phyloP scores from a whole-genome alignment of 495 filamentous ascomycete genomes.

The Xylaria nigripes region DNA sequence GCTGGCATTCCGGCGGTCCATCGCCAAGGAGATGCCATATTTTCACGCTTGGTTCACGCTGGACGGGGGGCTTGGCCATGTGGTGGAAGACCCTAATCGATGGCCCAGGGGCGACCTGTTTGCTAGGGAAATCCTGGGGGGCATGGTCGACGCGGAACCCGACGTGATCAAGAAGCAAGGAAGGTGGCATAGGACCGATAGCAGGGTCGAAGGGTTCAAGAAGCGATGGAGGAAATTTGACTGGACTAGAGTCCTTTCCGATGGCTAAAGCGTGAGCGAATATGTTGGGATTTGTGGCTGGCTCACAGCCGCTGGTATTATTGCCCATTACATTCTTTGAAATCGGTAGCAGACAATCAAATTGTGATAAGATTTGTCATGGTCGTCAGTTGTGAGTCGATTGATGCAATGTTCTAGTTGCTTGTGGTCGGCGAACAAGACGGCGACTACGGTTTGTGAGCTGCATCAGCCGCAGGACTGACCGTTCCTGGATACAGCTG shows the following conservation, averaged over 20 bases:
- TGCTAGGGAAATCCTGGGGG: constrained; percentile 83
- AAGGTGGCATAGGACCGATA: constrained; percentile 70
- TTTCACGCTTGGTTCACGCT: constrained; percentile 96
- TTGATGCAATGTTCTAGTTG: too few species aligned
- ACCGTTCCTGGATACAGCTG: too few species aligned
- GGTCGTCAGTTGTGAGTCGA: too few species aligned
- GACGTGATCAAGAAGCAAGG: constrained; percentile 88
- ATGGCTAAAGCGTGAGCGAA: constrained; percentile 15
- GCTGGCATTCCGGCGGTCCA: constrained; percentile 67
- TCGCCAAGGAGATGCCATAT: constrained; percentile 97
- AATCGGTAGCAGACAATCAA: too few species aligned
- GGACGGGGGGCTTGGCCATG: constrained; percentile 85
- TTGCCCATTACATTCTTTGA: not conserved
- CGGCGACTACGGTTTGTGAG: too few species aligned
- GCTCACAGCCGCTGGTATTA: not conserved
- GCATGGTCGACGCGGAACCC: constrained; percentile 79
- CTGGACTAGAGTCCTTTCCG: constrained; percentile 77
- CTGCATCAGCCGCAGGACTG: too few species aligned
- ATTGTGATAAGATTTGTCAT: too few species aligned
- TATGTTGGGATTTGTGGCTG: not conserved
- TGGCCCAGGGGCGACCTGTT: constrained; percentile 95
- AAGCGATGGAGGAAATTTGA: constrained; percentile 88
- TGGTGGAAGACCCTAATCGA: constrained; percentile 76
- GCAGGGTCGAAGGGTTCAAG: constrained; percentile 68
- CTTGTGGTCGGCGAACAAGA: too few species aligned